Conservation (phyloP, 2,329 filamentous ascomycete genomes). For the Thielaviopsis musarum region DNA sequence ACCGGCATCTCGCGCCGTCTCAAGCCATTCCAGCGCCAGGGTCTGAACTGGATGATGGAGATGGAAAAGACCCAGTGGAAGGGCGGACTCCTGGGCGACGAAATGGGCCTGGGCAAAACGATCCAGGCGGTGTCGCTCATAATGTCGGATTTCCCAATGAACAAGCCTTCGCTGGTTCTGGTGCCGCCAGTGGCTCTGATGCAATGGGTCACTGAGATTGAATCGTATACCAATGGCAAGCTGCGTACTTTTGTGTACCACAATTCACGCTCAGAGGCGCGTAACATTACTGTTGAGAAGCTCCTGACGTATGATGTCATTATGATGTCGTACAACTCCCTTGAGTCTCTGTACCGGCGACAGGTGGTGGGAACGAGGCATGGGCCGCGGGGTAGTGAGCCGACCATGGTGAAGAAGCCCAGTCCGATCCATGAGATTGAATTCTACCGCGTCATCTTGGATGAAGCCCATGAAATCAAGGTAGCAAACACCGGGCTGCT, state of each 20-base stretch:
- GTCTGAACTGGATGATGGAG: conserved; percentile 81
- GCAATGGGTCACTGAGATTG: conserved; percentile 81
- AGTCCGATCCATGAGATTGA: conserved; percentile 68
- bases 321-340: conserved; percentile 86
- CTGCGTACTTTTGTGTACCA: conserved; percentile 86
- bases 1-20: conserved; percentile 61
- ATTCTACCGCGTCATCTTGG: conserved; percentile 83
- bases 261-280: conserved; percentile 68
- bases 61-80: conserved; percentile 79
- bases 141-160: conserved; percentile 89
- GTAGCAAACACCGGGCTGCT: conserved; percentile 20
- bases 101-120: conserved; percentile 98
- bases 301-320: conserved; percentile 79
- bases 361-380: conserved; percentile 75
- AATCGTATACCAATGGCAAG: conserved; percentile 67
- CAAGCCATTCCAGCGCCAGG: conserved; percentile 88
- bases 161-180: conserved; percentile 67
- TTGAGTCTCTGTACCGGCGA: conserved; percentile 85
- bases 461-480: conserved; percentile 93
- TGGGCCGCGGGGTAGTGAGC: not conserved
- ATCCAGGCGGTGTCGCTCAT: conserved; percentile 95
- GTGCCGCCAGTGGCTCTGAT: conserved; percentile 88
- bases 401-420: conserved; percentile 34
- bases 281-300: conserved; percentile 56
- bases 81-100: conserved; percentile 82